A percentile compares a stretch with the other conserved stretches of the same genome.
Conservation (phyloP, 2,329 filamentous ascomycete genomes). For the Claviceps purpurea region DNA sequence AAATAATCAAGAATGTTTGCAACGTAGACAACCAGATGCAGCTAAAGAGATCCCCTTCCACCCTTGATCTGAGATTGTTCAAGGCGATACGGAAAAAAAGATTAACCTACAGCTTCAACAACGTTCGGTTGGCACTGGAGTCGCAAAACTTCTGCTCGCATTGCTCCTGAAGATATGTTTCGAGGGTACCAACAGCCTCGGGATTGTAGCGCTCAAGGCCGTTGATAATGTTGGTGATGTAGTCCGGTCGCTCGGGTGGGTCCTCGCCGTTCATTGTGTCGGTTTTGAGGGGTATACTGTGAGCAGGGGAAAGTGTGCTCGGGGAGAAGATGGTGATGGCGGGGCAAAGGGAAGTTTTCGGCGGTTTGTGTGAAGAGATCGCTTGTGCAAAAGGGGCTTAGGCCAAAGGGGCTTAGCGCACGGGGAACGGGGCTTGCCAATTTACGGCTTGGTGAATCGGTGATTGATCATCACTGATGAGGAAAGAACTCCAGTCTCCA, state of each 20-base stretch:
- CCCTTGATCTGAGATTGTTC: background rate
- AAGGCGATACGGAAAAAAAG: background rate
- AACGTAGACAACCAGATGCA: background rate
- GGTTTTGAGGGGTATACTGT: conserved; percentile 12
- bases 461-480: too few species aligned
- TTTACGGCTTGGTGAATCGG: too few species aligned
- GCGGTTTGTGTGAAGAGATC: conserved; percentile 25
- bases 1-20: conserved; percentile 5
- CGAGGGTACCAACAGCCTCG: conserved; percentile 84
- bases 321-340: conserved; percentile 23
- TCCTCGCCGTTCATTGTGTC: conserved; percentile 61
- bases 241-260: conserved; percentile 79
- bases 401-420: conserved; percentile 22
- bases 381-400: conserved; percentile 26
- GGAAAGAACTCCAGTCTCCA: too few species aligned
- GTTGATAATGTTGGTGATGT: conserved; percentile 88
- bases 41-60: background rate
- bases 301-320: conserved; percentile 11
- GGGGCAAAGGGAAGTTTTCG: conserved; percentile 30
- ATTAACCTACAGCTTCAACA: conserved; percentile 83
- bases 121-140: conserved; percentile 89
- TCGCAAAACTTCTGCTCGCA: conserved; percentile 93
- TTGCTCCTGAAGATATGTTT: conserved; percentile 88
- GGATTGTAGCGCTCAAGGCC: conserved; percentile 98
- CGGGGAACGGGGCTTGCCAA: conserved; percentile 14